phyloP scores from a whole-genome alignment of 805 yeast species.

The Candida broadrunensis region DNA sequence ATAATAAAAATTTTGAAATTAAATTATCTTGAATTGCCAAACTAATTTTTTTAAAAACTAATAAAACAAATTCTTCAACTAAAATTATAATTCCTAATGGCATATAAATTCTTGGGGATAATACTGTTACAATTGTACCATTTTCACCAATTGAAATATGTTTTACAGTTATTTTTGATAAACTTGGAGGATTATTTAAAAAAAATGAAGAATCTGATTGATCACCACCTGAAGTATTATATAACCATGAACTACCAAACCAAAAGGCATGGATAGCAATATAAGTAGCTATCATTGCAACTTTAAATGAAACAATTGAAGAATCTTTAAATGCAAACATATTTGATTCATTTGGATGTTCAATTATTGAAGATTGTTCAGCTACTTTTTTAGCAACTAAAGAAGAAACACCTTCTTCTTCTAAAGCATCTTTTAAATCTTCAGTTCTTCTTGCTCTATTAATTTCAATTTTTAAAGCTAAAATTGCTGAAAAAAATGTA shows the following conservation, averaged over 20 bases:
- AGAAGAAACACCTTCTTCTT: constrained; percentile 87
- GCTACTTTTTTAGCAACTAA: constrained; percentile 69
- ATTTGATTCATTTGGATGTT: constrained; percentile 25
- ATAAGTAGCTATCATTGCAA: constrained; percentile 57
- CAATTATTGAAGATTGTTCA: constrained; percentile 39
- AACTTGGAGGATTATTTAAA: constrained; percentile 13
- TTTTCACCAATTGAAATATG: constrained; percentile 43
- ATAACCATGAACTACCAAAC: constrained; percentile 69
- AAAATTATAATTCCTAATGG: constrained; percentile 56
- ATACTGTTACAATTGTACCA: constrained; percentile 56
- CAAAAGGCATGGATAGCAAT: constrained; percentile 65
- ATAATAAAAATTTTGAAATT: constrained; percentile 71
- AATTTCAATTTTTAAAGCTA: constrained; percentile 87
- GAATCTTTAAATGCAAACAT: constrained; percentile 19
- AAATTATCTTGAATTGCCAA: constrained; percentile 74
- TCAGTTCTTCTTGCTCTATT: constrained; percentile 79
- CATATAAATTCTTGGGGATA: constrained; percentile 55
- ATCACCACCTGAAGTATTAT: constrained; percentile 16
- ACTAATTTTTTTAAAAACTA: constrained; percentile 54
- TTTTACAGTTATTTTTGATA: constrained; percentile 41
- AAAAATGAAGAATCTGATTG: constrained; percentile 7
- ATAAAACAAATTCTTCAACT: constrained; percentile 58
- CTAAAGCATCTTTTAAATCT: constrained; percentile 71
- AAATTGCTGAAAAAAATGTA: constrained; percentile 79
- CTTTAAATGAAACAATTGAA: constrained; percentile 52